Conservation (phyloP, 805 yeast genomes). For the Torulaspora maleeae region DNA sequence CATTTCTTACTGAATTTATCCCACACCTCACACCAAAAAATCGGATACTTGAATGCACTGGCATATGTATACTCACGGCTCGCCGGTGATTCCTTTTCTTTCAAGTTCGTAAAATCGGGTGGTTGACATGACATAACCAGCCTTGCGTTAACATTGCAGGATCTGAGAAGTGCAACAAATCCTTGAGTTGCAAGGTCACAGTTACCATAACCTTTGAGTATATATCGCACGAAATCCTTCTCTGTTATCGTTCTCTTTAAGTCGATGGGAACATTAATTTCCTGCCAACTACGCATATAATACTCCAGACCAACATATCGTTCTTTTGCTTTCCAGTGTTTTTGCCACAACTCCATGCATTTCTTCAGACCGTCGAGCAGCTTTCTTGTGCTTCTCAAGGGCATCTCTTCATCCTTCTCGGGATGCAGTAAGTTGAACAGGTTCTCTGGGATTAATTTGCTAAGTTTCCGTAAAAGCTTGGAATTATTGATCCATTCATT, state of each 20-base stretch:
- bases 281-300: slow-evolving; percentile 47
- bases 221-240: slow-evolving; percentile 41
- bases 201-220: slow-evolving; percentile 56
- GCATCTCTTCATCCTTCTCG: slow-evolving; percentile 35
- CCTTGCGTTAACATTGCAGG: slow-evolving; percentile 67
- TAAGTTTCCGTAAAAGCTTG: slow-evolving; percentile 39
- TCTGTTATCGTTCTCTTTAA: slow-evolving; percentile 33
- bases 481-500: slow-evolving; percentile 69
- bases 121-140: slow-evolving; percentile 83
- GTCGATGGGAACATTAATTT: slow-evolving; percentile 30
- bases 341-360: slow-evolving; percentile 58
- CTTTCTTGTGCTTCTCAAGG: slow-evolving; percentile 50
- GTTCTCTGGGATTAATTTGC: slow-evolving; percentile 45
- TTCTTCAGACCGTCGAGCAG: slow-evolving; percentile 74
- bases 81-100: slow-evolving; percentile 8
- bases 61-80: slow-evolving; percentile 19
- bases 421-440: slow-evolving; percentile 48
- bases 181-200: slow-evolving; percentile 84
- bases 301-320: slow-evolving; percentile 30
- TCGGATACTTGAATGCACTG: slow-evolving; percentile 46
- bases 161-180: slow-evolving; percentile 68
- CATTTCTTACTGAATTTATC: slow-evolving; percentile 65
- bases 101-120: slow-evolving; percentile 64
- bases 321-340: slow-evolving; percentile 46
- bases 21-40: slow-evolving; percentile 95